These are phyloP conservation scores for Prunus mume DNA, from an alignment of 306 rosid species.

Conservation along the genomic window DNA sequence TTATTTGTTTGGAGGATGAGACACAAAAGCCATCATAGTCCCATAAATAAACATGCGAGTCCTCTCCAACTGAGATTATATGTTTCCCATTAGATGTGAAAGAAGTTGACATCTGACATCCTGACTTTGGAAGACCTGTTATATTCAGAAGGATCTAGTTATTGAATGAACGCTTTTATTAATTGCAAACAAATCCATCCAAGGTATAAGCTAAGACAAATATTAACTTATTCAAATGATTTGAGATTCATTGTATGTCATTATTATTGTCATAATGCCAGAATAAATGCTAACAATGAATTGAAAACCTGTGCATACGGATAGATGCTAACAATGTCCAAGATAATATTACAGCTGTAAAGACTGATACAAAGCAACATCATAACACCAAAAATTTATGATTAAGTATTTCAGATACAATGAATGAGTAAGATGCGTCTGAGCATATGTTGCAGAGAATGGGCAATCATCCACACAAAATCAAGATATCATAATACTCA, in stretches of 20 bases:
- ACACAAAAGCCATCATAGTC: constrained; percentile 34
- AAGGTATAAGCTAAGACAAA: not conserved
- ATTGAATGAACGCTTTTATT: not conserved
- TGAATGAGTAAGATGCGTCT: constrained; percentile 4
- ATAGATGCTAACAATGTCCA: constrained; percentile 9
- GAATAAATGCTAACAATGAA: not conserved
- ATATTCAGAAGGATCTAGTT: constrained; percentile 18
- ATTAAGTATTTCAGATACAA: constrained; percentile 10
- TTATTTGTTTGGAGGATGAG: constrained; percentile 37
- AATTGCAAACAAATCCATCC: not conserved
- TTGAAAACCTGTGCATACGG: constrained; percentile 10
- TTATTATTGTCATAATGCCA: not conserved
- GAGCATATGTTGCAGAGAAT: not conserved
- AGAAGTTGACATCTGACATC: constrained; percentile 78
- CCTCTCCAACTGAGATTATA: constrained; percentile 73
- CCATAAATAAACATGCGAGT: constrained; percentile 76
- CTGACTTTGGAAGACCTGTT: constrained; percentile 66
- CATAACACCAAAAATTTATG: not conserved
- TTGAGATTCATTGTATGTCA: not conserved
- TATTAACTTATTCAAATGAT: not conserved
- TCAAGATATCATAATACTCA: not conserved
- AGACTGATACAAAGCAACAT: constrained; percentile 4
- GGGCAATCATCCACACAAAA: not conserved
- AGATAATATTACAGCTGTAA: constrained; percentile 4
- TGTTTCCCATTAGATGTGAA: constrained; percentile 58